Evolutionary conservation across 345 rosid species (phyloP), one percentile per base, ranked within the genome.

Genomic region (Salix brachista): DNA sequence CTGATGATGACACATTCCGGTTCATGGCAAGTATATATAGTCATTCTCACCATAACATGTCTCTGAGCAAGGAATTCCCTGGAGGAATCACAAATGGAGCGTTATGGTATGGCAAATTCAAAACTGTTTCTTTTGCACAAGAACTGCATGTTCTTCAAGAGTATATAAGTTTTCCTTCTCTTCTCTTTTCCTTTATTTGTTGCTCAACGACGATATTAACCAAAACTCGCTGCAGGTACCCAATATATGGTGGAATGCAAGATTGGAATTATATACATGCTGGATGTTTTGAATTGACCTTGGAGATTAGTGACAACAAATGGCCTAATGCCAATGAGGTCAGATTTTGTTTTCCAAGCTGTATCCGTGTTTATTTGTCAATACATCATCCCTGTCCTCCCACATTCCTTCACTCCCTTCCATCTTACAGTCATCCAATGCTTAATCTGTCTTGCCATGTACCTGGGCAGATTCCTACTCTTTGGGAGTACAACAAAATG

Each of bases 41-140:
- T 85, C 88, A 64, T 68, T 93, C 88, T 77, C 99, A 93, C 85
- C 81, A 77, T 85, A 96, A 96, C 80, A 96, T 96, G 99, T 96
- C 96, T 74, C 76, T 87, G 82, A 93, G 98, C 87, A 87, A 80
- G 75, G 99, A 96, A 87, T 96, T 93, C 82, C 83, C 78, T 70
- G 96, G 88, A 76, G 99, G 99, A 72, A 92, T 96, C 77, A 96
- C 96, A 8, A 96, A 96, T 83, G 99, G 99, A 84, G 99, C 99
- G 46, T 72, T 78, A 68, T 96, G 99, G 98, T 95, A 89, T 80
- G 81, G 56, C 12, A 21, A 52, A 1, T 19, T 52, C 64, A 16
- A 48, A 73, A 4, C 36, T 68, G 14, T 42, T 65, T 69, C 5
- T 73, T n/a, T 5, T 65, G 52, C 36, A 50, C 73, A 32, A 56